Evolutionary conservation across 148 eudicot species (phyloP).

Genomic region (Limonium bicolor): DNA sequence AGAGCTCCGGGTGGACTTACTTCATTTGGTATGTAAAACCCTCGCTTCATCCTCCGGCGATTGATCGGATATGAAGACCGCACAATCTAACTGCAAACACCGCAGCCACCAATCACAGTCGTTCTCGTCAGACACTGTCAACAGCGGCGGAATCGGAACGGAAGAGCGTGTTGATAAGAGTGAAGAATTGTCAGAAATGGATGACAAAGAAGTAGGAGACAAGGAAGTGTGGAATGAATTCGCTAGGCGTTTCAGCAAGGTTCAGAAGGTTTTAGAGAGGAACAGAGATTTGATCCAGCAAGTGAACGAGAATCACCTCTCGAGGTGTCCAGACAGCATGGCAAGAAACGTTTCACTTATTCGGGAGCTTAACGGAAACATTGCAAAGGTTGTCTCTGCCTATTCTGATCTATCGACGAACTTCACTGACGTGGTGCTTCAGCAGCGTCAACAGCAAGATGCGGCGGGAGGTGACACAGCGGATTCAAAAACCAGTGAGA

Average conservation of each 20-base stretch:
- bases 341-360: slow-evolving; percentile 43
- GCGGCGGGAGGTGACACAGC: too few species aligned
- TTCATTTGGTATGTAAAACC: too few species aligned
- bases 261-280: slow-evolving; percentile 44
- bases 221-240: slow-evolving; percentile 38
- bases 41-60: too few species aligned
- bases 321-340: slow-evolving; percentile 40
- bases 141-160: too few species aligned
- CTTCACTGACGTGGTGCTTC: slow-evolving; percentile 17
- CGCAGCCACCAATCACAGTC: too few species aligned
- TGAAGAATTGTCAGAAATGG: neutral
- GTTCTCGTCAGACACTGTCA: too few species aligned
- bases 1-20: too few species aligned
- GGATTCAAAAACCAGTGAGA: too few species aligned
- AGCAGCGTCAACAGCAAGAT: slow-evolving; percentile 10
- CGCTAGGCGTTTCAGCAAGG: slow-evolving; percentile 29
- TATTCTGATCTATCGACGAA: slow-evolving; percentile 33
- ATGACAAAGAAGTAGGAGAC: slow-evolving; percentile 1
- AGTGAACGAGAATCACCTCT: slow-evolving; percentile 61
- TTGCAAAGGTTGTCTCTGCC: slow-evolving; percentile 30
- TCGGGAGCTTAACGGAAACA: slow-evolving; percentile 47
- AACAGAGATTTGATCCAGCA: slow-evolving; percentile 51
- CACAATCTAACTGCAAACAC: too few species aligned
- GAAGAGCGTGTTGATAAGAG: too few species aligned
- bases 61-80: too few species aligned